phyloP scores from a whole-genome alignment of 2,329 filamentous ascomycete species.

The Aspergillaceae sp. region DNA sequence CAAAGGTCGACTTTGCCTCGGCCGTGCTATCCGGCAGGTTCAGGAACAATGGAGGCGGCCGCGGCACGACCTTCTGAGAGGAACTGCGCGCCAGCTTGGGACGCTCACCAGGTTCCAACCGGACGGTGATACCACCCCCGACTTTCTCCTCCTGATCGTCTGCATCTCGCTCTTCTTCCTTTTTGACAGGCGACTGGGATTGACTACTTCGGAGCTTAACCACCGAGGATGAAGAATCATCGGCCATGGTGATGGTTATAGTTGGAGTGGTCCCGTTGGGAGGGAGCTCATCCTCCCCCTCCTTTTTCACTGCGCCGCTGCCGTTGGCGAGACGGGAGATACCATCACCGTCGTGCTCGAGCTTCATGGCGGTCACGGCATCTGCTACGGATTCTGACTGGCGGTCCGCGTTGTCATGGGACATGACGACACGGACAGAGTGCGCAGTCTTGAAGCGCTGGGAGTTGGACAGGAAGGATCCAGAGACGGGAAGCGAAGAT shows the following conservation, averaged over 20 bases:
- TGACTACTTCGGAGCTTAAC: conserved; percentile 15
- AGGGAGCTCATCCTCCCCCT: conserved; percentile 1
- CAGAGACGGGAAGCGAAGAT: conserved; percentile 1
- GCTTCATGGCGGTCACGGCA: conserved; percentile 30
- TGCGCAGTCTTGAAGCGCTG: conserved; percentile 11
- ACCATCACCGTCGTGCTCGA: conserved; percentile 17
- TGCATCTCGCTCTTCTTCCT: conserved; percentile 18
- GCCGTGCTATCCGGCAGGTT: conserved; percentile 69
- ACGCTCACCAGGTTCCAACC: conserved; percentile 56
- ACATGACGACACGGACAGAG: conserved; percentile 34
- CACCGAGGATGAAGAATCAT: conserved; percentile 2
- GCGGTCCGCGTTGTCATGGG: conserved; percentile 34
- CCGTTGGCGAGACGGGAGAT: conserved; percentile 19
- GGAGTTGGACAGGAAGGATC: conserved; percentile 1
- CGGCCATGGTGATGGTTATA: conserved; percentile 8
- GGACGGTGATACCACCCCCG: conserved; percentile 54
- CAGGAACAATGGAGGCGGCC: conserved; percentile 58
- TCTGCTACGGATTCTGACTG: conserved; percentile 26
- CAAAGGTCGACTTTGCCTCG: conserved; percentile 68
- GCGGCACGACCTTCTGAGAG: conserved; percentile 59
- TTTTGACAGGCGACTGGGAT: conserved; percentile 21
- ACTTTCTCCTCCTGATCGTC: conserved; percentile 42
- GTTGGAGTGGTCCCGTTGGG: not conserved
- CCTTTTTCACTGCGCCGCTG: conserved; percentile 16
- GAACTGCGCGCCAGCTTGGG: conserved; percentile 66